phyloP scores from a whole-genome alignment of 805 yeast genomes.

The Lipomyces yamadae region DNA sequence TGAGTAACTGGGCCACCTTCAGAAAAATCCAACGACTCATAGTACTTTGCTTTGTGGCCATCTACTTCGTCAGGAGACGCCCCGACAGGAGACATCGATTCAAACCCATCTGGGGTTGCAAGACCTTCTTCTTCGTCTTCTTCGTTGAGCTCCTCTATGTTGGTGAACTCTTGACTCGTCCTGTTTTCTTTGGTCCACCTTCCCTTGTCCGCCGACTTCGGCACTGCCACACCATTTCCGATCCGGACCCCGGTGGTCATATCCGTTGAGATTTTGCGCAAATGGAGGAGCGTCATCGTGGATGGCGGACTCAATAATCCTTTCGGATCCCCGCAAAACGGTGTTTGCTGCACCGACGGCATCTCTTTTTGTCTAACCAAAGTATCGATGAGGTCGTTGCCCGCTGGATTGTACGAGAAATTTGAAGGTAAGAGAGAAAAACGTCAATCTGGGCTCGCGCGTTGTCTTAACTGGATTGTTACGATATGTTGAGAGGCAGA shows the following conservation, averaged over 20 bases:
- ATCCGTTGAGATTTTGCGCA: not conserved
- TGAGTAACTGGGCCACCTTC: not conserved
- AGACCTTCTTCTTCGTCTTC: not conserved
- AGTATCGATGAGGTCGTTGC: not conserved
- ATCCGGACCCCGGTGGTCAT: slow-evolving; percentile 1
- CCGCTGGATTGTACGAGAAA: not conserved
- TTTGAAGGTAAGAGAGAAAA: not conserved
- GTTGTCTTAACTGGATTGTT: not conserved
- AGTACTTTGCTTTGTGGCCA: not conserved
- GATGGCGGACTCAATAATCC: slow-evolving; percentile 4
- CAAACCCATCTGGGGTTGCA: not conserved
- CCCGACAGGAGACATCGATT: not conserved
- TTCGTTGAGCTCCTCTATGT: not conserved
- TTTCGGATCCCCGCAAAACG: not conserved
- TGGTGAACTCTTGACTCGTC: not conserved
- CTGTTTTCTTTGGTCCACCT: slow-evolving; percentile 2
- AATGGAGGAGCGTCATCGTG: slow-evolving; percentile 3
- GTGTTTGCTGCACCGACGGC: not conserved
- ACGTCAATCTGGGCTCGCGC: not conserved
- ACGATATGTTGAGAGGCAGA: not conserved
- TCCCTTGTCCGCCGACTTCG: not conserved
- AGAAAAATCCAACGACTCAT: not conserved
- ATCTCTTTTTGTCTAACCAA: not conserved
- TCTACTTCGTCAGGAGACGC: not conserved
- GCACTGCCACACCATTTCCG: not conserved